These are phyloP conservation scores for Candida parachauliodes DNA, from an alignment of 805 yeast genomes.

Conservation along the genomic window DNA sequence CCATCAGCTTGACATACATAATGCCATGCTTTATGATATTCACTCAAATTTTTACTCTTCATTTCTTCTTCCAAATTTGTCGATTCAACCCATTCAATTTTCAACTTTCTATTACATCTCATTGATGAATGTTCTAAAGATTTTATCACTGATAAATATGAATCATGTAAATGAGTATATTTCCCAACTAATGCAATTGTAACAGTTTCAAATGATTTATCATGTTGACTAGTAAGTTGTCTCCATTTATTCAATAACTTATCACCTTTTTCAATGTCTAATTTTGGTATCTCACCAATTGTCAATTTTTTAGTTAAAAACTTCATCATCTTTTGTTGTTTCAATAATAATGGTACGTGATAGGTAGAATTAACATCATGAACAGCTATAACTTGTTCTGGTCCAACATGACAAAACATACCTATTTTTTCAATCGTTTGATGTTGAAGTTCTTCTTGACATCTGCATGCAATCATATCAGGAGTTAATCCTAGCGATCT, in stretches of 20 bases:
- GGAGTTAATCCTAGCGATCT: constrained; percentile 93
- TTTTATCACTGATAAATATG: constrained; percentile 91
- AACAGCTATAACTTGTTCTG: constrained; percentile 95
- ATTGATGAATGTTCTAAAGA: constrained; percentile 93
- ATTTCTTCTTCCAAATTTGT: constrained; percentile 78
- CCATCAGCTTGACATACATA: constrained; percentile 91
- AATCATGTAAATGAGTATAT: constrained; percentile 92
- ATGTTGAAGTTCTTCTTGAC: constrained; percentile 74
- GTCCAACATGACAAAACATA: constrained; percentile 98
- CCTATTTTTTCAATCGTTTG: constrained; percentile 94
- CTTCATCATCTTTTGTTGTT: constrained; percentile 79
- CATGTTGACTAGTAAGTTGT: constrained; percentile 71
- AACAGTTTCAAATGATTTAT: constrained; percentile 79
- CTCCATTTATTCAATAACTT: constrained; percentile 75
- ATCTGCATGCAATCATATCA: constrained; percentile 97
- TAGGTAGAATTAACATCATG: constrained; percentile 96
- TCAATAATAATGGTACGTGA: constrained; percentile 90
- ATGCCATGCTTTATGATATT: constrained; percentile 95
- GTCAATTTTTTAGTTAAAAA: constrained; percentile 67
- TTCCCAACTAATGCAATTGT: constrained; percentile 97
- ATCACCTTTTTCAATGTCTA: constrained; percentile 62
- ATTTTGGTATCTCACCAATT: constrained; percentile 42
- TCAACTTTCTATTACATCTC: constrained; percentile 79
- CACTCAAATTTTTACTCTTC: constrained; percentile 60
- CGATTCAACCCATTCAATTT: constrained; percentile 95